phyloP scores from a whole-genome alignment of 2,329 filamentous ascomycete genomes.

The Fusarium sp. region DNA sequence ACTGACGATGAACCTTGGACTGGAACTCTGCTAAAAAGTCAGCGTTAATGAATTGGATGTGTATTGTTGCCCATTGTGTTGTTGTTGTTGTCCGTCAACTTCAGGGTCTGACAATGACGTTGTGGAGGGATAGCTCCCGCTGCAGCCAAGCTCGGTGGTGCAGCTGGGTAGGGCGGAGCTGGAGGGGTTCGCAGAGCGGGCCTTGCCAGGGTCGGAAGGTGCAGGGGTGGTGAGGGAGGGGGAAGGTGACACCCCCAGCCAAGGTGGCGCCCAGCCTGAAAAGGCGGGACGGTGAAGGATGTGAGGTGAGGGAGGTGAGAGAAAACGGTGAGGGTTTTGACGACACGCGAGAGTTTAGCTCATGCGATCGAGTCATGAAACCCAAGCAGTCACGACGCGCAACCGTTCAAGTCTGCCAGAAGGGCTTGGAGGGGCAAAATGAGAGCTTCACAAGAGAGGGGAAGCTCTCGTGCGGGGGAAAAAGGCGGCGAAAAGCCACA shows the following conservation, averaged over 20 bases:
- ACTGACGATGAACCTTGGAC: constrained; percentile 87
- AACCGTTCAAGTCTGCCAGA: background rate
- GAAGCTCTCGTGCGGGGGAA: background rate
- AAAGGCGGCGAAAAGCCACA: constrained; percentile 3
- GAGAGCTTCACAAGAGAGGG: background rate
- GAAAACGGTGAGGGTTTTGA: constrained; percentile 27
- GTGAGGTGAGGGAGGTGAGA: constrained; percentile 27
- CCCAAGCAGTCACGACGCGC: background rate
- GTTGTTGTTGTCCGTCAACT: background rate
- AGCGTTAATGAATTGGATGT: background rate
- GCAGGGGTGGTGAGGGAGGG: constrained; percentile 26
- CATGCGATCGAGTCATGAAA: background rate
- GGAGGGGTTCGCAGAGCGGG: constrained; percentile 29
- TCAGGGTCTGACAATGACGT: constrained; percentile 28
- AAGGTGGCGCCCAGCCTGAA: constrained; percentile 28
- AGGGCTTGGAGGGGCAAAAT: background rate
- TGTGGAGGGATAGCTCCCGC: constrained; percentile 24
- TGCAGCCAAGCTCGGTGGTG: constrained; percentile 20
- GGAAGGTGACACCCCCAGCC: constrained; percentile 27
- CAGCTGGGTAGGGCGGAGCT: constrained; percentile 25
- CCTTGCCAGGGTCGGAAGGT: constrained; percentile 28
- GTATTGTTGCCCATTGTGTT: background rate
- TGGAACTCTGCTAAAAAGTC: constrained; percentile 67
- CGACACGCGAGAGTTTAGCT: constrained; percentile 4
- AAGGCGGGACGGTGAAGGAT: constrained; percentile 35